phyloP scores from a whole-genome alignment of 441 rosid species.

The Bruguiera hainesii region DNA sequence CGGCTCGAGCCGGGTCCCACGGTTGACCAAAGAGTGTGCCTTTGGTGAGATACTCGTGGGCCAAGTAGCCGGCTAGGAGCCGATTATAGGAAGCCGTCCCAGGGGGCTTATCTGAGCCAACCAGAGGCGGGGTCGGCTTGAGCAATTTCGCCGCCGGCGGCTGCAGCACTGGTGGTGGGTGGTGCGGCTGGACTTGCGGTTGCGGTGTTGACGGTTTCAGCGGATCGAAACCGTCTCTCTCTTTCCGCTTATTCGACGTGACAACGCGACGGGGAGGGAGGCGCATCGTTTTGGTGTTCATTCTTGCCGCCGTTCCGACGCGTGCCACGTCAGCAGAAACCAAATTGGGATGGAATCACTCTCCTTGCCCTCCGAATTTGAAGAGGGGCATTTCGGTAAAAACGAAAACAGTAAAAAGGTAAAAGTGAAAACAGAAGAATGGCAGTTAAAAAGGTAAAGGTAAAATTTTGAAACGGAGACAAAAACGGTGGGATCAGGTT shows the following conservation, averaged over 20 bases:
- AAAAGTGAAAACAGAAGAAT: neutral
- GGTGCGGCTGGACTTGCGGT: neutral
- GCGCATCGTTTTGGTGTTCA: slow-evolving; percentile 92
- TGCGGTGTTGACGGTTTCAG: slow-evolving; percentile 22
- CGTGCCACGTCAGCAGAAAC: slow-evolving; percentile 68
- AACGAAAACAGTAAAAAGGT: neutral
- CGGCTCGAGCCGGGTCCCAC: slow-evolving; percentile 42
- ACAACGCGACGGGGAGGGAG: slow-evolving; percentile 78
- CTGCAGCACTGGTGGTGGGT: too few species aligned
- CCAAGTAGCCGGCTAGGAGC: slow-evolving; percentile 68
- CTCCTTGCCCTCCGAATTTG: too few species aligned
- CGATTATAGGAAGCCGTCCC: slow-evolving; percentile 36
- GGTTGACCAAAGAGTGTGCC: slow-evolving; percentile 68
- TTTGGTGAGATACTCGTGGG: slow-evolving; percentile 59
- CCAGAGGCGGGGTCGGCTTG: slow-evolving; percentile 15
- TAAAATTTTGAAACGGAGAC: neutral
- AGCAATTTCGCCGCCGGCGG: neutral
- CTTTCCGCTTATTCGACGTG: slow-evolving; percentile 63
- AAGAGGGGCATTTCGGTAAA: too few species aligned
- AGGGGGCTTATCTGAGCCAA: slow-evolving; percentile 17
- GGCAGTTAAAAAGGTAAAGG: neutral
- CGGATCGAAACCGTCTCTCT: slow-evolving; percentile 40
- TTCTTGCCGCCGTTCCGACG: slow-evolving; percentile 28
- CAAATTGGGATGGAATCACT: neutral
- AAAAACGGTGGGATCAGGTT: neutral